These are phyloP conservation scores for Tolypocladium paradoxum DNA, from an alignment of 2,329 filamentous ascomycete species.

Conservation along the genomic window DNA sequence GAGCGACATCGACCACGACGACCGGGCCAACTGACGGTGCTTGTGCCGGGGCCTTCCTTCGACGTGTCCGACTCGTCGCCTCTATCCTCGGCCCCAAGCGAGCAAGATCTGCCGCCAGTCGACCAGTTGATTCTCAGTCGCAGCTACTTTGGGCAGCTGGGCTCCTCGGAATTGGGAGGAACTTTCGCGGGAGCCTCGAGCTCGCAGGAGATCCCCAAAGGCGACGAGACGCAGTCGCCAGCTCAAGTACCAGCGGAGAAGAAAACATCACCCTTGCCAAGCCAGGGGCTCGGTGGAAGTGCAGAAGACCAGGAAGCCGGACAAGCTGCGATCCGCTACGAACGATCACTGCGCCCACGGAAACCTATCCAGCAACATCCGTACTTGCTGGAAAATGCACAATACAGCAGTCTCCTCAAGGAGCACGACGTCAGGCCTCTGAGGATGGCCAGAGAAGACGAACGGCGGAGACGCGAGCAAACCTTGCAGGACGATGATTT, in stretches of 20 bases:
- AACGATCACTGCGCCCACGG: constrained; percentile 44
- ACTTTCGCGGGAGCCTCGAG: not conserved
- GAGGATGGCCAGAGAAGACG: constrained; percentile 24
- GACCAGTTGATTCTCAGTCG: constrained; percentile 8
- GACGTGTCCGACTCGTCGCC: constrained; percentile 19
- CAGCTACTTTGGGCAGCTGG: not conserved
- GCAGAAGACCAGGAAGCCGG: constrained; percentile 7
- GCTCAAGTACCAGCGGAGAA: not conserved
- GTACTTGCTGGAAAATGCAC: constrained; percentile 44
- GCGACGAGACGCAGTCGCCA: not conserved
- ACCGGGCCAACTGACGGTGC: constrained; percentile 1
- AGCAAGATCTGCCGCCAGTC: constrained; percentile 13
- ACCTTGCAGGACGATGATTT: constrained; percentile 41
- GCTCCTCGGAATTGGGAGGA: not conserved
- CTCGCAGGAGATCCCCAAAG: not conserved
- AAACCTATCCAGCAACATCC: constrained; percentile 53
- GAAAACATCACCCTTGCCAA: not conserved
- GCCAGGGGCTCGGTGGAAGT: not conserved
- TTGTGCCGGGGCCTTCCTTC: not conserved
- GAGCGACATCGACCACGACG: not conserved
- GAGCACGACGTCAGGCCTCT: constrained; percentile 44
- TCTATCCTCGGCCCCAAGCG: constrained; percentile 20
- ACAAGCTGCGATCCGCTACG: constrained; percentile 21
- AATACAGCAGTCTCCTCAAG: constrained; percentile 41
- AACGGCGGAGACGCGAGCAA: constrained; percentile 24